Evolutionary conservation across 768 basidiomycete genomes (phyloP), one percentile per base, ranked within the genome.

Genomic region (Daedaleopsis sinensis): DNA sequence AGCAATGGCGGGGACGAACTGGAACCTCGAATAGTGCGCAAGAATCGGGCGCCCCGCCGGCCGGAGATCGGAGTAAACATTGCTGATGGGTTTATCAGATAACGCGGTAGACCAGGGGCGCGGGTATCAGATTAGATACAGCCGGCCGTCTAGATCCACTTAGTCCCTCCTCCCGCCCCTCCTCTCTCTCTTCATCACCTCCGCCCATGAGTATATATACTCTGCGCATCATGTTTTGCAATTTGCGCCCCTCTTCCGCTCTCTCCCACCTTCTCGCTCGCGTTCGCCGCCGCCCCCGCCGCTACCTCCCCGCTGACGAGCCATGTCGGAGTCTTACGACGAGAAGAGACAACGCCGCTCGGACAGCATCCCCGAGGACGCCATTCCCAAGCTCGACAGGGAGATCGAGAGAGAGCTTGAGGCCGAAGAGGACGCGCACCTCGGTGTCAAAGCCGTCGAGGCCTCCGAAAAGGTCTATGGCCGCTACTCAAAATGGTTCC

Each of bases 401-500:
- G 23, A n/a, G 24, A 23, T 58, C 23, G 52, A 52, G 7, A 18
- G 51, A 23, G 38, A 61, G 60, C 53, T 65, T 52, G 38, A 55
- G 48, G 59, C 53, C 49, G 70, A 71, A 56, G 61, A 68, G 39
- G 73, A 76, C 37, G 72, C 73, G 6, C 73, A 76, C 18, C 48
- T 59, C 16, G 84, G 84, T 44, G 84, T 84, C 36, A 73, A 69
- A 57, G 78, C 74, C 24, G 80, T 84, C n/a, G 79, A 86, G 65
- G 84, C 82, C 5, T 78, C 81, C 1, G 78, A 82, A 39, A 78
- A 77, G 59, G 79, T 85, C 16, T 81, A 81, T 53, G 82, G 83
- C 24, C 81, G 75, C 49, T 83, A 80, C 64, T 82, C 82, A 3
- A 83, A 80, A 59, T 87, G 86, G 84, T 74, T 77, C 43, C 74